Percentiles rank a stretch among this genome's conserved stretches.
Evolutionary conservation across 2,329 filamentous ascomycete species (phyloP).

Genomic region (Penicillium sp.): DNA sequence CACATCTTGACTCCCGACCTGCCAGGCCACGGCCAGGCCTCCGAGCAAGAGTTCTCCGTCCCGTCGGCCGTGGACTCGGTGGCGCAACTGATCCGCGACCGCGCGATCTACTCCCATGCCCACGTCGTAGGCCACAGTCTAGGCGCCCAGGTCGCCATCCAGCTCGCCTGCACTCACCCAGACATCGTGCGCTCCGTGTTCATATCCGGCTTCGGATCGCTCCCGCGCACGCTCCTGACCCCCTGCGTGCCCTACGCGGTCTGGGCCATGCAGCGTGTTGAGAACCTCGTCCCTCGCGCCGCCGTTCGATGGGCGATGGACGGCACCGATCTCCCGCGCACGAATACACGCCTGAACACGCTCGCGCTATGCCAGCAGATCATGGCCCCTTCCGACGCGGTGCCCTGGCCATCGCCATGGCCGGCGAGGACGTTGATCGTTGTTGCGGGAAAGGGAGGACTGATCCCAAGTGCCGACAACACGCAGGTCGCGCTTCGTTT

Average conservation of each 20-base stretch:
- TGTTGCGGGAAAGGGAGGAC: conserved; percentile 9
- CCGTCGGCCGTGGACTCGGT: not conserved
- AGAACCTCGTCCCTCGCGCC: conserved; percentile 5
- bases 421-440: conserved; percentile 10
- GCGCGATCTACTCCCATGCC: conserved; percentile 1
- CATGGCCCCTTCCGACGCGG: not conserved
- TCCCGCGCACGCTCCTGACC: conserved; percentile 5
- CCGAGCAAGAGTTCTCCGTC: not conserved
- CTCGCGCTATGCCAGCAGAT: conserved; percentile 8
- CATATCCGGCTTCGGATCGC: conserved; percentile 7
- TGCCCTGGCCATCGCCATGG: conserved; percentile 9
- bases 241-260: conserved; percentile 9
- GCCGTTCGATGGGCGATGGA: conserved; percentile 12
- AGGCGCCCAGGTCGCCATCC: conserved; percentile 8
- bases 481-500: conserved; percentile 2
- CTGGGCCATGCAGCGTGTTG: conserved; percentile 6
- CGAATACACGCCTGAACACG: conserved; percentile 4
- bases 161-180: conserved; percentile 5
- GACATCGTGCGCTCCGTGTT: conserved; percentile 8
- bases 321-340: conserved; percentile 9
- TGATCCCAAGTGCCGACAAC: conserved; percentile 8
- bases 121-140: conserved; percentile 15
- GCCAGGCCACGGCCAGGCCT: not conserved
- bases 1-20: not conserved
- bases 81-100: conserved; percentile 2